Base-by-base conservation (phyloP, 2,329 filamentous ascomycete genomes). In the Xylariaceae sp. region DNA sequence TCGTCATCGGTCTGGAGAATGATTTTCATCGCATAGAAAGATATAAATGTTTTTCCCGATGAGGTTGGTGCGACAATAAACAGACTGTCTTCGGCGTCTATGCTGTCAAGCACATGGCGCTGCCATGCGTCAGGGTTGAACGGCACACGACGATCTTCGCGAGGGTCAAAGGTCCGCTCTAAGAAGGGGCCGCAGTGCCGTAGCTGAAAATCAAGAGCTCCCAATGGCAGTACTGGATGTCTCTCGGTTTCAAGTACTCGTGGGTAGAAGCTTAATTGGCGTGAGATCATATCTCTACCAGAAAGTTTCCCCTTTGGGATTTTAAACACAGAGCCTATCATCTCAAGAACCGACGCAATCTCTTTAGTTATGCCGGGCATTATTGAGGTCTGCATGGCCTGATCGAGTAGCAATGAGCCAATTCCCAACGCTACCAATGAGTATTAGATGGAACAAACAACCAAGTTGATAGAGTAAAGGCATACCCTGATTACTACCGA, bases 21-120 rank as follows among this genome's bases (percentile, higher is more conserved):
- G 65, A 89, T 85, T 64, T 88, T 87, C 86, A 92, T 93, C 1
- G 89, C 89, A 62, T 93, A 92, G 69, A 92, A 93, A 1, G 84
- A 88, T 53, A 92, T 92, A 68, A 92, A 93, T 0, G 89, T 93
- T 70, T 92, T 93, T 58, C 89, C 89, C 0, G 89, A 86, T 20
- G 85, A 89, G 0, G 89, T 93, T 0, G 89, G 89, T 0, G 89
- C 89, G 7, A 92, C 84, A 0, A 91, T 87, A 53, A 92, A 85
- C 0, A 91, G 73, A 61, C 87, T 91, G 59, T 85, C 81, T 48
- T 88, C 77, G 0, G 77, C 78, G 67, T 93, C 89, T 30, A 92
- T 85, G 32, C 83, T 81, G 58, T 93, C 87, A 0, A 93, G 76
- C 0, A 92, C 88, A 30, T 83, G 77, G 50, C 86, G 75, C 70